phyloP scores from a whole-genome alignment of 2,329 filamentous ascomycete species.

The Hawksworthiomyces lignivorus region DNA sequence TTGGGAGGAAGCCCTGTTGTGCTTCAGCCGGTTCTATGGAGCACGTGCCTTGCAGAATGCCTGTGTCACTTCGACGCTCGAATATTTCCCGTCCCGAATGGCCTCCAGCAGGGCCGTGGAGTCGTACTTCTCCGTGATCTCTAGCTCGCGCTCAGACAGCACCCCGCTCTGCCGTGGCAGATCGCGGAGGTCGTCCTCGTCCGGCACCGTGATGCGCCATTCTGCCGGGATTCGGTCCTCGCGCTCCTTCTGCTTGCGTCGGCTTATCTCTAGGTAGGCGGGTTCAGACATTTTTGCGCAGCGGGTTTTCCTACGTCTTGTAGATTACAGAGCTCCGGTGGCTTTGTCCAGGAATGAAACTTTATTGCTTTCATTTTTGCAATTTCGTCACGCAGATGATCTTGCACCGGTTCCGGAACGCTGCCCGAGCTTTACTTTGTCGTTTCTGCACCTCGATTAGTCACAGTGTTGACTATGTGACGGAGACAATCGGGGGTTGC shows the following conservation, averaged over 20 bases:
- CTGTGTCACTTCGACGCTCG: not conserved
- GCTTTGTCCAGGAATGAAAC: too few species aligned
- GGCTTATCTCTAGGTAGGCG: slow-evolving; percentile 2
- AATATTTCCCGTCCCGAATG: not conserved
- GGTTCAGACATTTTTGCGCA: not conserved
- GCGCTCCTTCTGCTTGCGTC: not conserved
- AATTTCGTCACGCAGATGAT: too few species aligned
- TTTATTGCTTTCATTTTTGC: too few species aligned
- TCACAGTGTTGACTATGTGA: too few species aligned
- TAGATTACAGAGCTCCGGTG: too few species aligned
- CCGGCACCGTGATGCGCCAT: not conserved
- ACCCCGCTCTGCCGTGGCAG: not conserved
- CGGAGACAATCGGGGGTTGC: too few species aligned
- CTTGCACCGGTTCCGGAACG: too few species aligned
- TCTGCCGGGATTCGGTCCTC: not conserved
- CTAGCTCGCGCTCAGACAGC: not conserved
- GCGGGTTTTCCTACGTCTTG: too few species aligned
- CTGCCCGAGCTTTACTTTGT: too few species aligned
- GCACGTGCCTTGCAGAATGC: slow-evolving; percentile 1
- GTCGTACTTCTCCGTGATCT: not conserved
- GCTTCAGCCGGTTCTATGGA: too few species aligned
- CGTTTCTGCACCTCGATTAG: too few species aligned
- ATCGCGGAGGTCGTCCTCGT: slow-evolving; percentile 1
- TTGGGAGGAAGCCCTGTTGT: too few species aligned
- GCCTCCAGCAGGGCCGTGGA: not conserved